Evolutionary conservation across 306 rosid genomes (phyloP).

Genomic region (Malus sieversii): DNA sequence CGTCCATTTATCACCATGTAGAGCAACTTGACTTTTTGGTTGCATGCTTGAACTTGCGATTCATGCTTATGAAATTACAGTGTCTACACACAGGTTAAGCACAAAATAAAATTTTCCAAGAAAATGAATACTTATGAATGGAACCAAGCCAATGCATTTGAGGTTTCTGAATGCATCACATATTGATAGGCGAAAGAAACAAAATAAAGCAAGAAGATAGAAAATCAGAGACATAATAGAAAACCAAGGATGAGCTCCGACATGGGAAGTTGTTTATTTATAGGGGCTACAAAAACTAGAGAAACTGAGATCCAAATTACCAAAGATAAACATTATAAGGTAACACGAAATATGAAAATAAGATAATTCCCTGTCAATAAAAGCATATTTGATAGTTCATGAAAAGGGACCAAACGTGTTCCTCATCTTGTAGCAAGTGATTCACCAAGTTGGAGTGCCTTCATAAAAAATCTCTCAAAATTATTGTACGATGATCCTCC

Average conservation of each 20-base stretch:
- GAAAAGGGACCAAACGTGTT: neutral
- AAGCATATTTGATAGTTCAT: neutral
- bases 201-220: too few species aligned
- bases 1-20: too few species aligned
- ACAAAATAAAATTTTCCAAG: too few species aligned
- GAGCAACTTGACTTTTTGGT: too few species aligned
- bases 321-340: neutral
- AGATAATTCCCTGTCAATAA: neutral
- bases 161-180: too few species aligned
- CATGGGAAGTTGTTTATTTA: neutral
- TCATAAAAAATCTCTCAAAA: too few species aligned
- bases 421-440: neutral
- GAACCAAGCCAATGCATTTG: conserved; percentile 8
- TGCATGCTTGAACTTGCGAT: too few species aligned
- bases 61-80: too few species aligned
- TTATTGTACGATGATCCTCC: conserved; percentile 23
- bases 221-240: too few species aligned
- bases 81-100: too few species aligned
- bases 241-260: too few species aligned
- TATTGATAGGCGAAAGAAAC: too few species aligned
- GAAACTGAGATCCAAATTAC: neutral
- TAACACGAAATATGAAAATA: neutral
- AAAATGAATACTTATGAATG: conserved; percentile 14
- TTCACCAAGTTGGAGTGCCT: neutral
- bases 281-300: neutral